These are phyloP conservation scores for Talaromyces sp. DNA, from an alignment of 2,329 filamentous ascomycete genomes.

Conservation along the genomic window DNA sequence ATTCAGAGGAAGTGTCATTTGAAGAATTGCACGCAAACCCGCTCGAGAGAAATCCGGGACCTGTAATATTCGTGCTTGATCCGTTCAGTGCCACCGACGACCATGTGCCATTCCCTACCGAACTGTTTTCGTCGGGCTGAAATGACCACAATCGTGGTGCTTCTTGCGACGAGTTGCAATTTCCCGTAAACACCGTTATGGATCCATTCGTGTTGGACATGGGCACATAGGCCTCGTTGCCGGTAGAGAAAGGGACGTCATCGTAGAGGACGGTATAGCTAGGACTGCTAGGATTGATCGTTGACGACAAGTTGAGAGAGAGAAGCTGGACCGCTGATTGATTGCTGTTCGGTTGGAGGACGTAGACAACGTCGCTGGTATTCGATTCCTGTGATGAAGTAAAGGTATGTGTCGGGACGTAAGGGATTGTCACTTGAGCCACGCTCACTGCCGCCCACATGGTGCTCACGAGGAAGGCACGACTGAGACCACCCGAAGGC, in stretches of 20 bases:
- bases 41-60: constrained; percentile 58
- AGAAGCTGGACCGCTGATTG: constrained; percentile 55
- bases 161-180: constrained; percentile 59
- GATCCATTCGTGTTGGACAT: constrained; percentile 66
- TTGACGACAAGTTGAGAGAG: constrained; percentile 63
- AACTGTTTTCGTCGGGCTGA: constrained; percentile 45
- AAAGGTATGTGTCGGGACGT: constrained; percentile 73
- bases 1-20: constrained; percentile 51
- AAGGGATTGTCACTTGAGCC: constrained; percentile 59
- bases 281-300: constrained; percentile 51
- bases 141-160: constrained; percentile 69
- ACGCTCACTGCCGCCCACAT: constrained; percentile 26
- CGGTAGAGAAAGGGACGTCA: constrained; percentile 44
- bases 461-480: constrained; percentile 18
- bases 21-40: constrained; percentile 65
- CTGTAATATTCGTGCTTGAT: constrained; percentile 32
- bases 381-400: constrained; percentile 51
- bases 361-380: constrained; percentile 60
- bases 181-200: constrained; percentile 71
- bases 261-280: constrained; percentile 32
- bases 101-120: constrained; percentile 58
- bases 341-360: constrained; percentile 60
- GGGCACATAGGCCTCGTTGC: constrained; percentile 65
- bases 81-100: constrained; percentile 41
- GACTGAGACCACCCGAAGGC: constrained; percentile 19